Conservation (phyloP, 192 early-diverging fungal species). For the Jimgerdemannia flammicorona region DNA sequence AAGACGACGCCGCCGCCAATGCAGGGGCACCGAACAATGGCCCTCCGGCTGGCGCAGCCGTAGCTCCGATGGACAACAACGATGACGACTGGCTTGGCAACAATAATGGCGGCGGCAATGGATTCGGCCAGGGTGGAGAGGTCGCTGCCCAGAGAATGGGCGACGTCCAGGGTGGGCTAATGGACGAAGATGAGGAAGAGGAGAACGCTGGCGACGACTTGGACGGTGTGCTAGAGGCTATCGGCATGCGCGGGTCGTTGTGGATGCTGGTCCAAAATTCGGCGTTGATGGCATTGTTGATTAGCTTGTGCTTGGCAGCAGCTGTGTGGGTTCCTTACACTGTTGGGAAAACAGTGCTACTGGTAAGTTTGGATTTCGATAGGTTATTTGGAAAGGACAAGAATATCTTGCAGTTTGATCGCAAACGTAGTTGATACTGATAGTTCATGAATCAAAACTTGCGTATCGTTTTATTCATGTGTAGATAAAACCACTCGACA, state of each 20-base stretch:
- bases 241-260: conserved; percentile 87
- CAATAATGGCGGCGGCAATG: background rate
- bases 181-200: conserved; percentile 31
- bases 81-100: conserved; percentile 1
- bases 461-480: background rate
- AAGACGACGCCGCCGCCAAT: background rate
- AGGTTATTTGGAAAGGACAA: conserved; percentile 2
- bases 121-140: background rate
- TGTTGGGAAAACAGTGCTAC: conserved; percentile 47
- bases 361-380: conserved; percentile 24
- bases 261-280: conserved; percentile 78
- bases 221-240: conserved; percentile 81
- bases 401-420: background rate
- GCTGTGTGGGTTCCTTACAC: conserved; percentile 77
- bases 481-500: conserved; percentile 48
- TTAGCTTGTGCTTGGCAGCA: conserved; percentile 62
- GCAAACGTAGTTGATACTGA: no score
- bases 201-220: conserved; percentile 61
- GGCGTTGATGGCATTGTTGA: conserved; percentile 70
- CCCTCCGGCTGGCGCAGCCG: background rate
- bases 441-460: no score
- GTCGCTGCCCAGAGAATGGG: background rate
- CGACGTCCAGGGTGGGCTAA: background rate
- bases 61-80: background rate
- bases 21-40: background rate